Evolutionary conservation across 1,284 basidiomycete genomes (phyloP).

Genomic region (Papiliotrema laurentii): DNA sequence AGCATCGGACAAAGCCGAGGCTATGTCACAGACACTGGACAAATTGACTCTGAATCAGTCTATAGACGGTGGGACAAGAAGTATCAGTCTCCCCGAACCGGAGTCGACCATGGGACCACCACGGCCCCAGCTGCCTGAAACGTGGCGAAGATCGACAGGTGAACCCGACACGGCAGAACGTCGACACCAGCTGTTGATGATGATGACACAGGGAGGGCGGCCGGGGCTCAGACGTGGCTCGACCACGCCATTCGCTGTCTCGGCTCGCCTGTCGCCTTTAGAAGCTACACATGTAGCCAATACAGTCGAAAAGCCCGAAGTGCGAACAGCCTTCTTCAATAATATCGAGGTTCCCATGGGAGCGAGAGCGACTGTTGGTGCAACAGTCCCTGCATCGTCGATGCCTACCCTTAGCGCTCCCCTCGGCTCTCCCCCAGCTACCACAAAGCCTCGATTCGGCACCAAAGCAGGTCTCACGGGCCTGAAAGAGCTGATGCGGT

Average conservation of each 20-base stretch:
- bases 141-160: background rate
- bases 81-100: background rate
- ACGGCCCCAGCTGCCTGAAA: background rate
- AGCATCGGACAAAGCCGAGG: background rate
- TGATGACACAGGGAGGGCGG: background rate
- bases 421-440: conserved; percentile 14
- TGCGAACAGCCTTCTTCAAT: too few species aligned
- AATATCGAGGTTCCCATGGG: too few species aligned
- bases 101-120: background rate
- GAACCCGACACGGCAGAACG: background rate
- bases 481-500: conserved; percentile 38
- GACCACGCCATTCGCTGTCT: background rate
- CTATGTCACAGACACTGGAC: background rate
- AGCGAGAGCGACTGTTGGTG: background rate
- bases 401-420: conserved; percentile 18
- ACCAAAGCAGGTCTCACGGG: conserved; percentile 38
- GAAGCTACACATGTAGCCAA: too few species aligned
- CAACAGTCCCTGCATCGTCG: background rate
- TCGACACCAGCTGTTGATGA: background rate
- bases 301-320: too few species aligned
- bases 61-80: background rate
- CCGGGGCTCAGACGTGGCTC: background rate
- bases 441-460: conserved; percentile 1
- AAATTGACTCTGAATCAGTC: background rate
- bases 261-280: too few species aligned